Conservation (phyloP, 345 rosid species). For the Corchorus capsularis region DNA sequence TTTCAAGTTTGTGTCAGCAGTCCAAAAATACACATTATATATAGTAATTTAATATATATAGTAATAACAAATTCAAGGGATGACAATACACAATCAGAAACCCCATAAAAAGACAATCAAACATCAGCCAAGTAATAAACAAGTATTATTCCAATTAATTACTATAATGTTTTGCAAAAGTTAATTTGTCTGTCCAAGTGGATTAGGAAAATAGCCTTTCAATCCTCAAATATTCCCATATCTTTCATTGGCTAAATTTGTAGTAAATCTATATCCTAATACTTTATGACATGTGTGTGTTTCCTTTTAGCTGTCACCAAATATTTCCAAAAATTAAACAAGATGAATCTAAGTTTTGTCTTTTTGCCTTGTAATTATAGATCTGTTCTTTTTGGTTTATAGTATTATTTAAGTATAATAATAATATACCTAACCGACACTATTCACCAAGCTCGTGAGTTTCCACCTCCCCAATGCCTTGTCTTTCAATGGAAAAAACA, state of each 20-base stretch:
- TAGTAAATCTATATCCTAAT: neutral
- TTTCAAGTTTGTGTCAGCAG: neutral
- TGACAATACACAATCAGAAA: neutral
- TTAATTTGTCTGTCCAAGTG: conserved; percentile 28
- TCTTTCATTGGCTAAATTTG: conserved; percentile 5
- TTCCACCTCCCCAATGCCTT: conserved; percentile 27
- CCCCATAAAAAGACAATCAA: neutral
- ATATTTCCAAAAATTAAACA: conserved; percentile 24
- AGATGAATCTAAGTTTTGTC: conserved; percentile 49
- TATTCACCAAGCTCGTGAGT: conserved; percentile 34
- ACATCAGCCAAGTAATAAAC: conserved; percentile 14
- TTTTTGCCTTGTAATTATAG: conserved; percentile 38
- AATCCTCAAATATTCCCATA: neutral
- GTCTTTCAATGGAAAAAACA: conserved; percentile 6
- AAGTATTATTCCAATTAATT: conserved; percentile 10
- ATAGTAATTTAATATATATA: conserved; percentile 5
- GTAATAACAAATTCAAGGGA: neutral
- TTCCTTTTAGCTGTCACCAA: conserved; percentile 48
- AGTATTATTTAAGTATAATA: conserved; percentile 13
- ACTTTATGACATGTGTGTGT: conserved; percentile 29
- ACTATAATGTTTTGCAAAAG: conserved; percentile 17
- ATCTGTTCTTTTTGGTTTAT: conserved; percentile 23
- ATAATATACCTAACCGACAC: conserved; percentile 21
- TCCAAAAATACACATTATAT: neutral
- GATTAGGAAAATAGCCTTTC: conserved; percentile 21